These are phyloP conservation scores for Otatea glauca DNA, from an alignment of 176 grass and related monocot genomes.

Conservation along the genomic window DNA sequence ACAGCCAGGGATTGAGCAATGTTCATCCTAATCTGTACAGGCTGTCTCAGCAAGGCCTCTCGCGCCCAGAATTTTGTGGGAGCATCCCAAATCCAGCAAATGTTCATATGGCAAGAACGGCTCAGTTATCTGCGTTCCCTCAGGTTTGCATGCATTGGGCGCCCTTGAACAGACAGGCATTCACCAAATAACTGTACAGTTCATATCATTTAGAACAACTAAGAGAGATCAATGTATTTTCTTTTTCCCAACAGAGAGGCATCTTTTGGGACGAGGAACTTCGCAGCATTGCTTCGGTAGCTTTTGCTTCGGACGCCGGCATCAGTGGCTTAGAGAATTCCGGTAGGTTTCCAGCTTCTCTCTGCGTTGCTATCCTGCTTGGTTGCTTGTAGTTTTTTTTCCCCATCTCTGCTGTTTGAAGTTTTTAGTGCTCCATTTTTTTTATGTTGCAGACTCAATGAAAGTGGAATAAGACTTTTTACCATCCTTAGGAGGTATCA, in stretches of 20 bases:
- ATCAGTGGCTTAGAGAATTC: constrained; percentile 46
- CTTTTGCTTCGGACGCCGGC: constrained; percentile 47
- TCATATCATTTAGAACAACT: neutral
- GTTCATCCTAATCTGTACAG: constrained; percentile 55
- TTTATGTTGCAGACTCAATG: constrained; percentile 53
- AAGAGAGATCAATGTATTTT: neutral
- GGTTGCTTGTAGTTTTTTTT: neutral
- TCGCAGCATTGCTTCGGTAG: constrained; percentile 37
- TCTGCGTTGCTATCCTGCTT: neutral
- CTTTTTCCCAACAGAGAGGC: constrained; percentile 26
- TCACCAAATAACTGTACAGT: neutral
- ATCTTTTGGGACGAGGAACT: constrained; percentile 65
- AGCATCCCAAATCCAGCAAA: constrained; percentile 36
- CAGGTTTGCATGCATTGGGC: constrained; percentile 46
- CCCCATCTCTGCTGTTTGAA: neutral
- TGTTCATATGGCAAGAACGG: constrained; percentile 35
- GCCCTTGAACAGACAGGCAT: neutral
- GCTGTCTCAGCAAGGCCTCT: constrained; percentile 40
- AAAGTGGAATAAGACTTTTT: constrained; percentile 45
- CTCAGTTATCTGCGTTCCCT: constrained; percentile 51
- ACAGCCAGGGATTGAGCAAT: constrained; percentile 48
- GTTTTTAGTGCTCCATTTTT: neutral
- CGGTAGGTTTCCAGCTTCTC: constrained; percentile 17
- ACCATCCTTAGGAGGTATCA: too few species aligned
- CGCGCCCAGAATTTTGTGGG: constrained; percentile 39